A percentile compares a stretch with the other conserved stretches of the same genome.
These are phyloP conservation scores for Juglanconis sp. DNA, from an alignment of 2,329 filamentous ascomycete genomes.

Conservation along the genomic window DNA sequence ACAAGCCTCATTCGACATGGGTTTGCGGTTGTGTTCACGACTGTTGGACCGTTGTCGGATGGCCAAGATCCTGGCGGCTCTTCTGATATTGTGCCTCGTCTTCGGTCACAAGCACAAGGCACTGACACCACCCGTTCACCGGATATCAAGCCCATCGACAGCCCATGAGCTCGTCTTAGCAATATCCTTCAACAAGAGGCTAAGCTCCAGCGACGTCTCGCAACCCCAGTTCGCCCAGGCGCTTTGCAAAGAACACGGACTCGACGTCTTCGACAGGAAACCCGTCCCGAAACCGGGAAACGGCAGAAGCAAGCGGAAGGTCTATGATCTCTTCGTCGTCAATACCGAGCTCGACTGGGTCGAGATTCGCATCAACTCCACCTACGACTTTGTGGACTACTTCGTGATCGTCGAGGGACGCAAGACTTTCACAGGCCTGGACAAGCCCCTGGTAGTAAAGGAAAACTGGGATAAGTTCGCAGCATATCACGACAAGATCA, in stretches of 20 bases:
- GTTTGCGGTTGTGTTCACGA: neutral
- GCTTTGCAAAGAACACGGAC: constrained; percentile 36
- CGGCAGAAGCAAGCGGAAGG: constrained; percentile 37
- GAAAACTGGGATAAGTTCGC: constrained; percentile 51
- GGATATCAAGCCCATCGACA: neutral
- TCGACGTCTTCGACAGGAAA: constrained; percentile 30
- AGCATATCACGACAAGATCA: constrained; percentile 54
- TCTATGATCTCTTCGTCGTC: constrained; percentile 62
- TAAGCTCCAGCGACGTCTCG: neutral
- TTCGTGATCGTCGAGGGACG: constrained; percentile 61
- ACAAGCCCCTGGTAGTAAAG: constrained; percentile 52
- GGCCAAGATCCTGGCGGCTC: neutral
- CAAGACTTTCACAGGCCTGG: constrained; percentile 54
- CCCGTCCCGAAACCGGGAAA: neutral
- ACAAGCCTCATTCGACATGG: neutral
- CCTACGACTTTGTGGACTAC: constrained; percentile 59
- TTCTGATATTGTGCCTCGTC: neutral
- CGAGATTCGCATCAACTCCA: constrained; percentile 59
- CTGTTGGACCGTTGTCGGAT: neutral
- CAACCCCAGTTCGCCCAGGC: constrained; percentile 9
- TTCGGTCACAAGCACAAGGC: neutral
- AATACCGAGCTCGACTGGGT: constrained; percentile 64
- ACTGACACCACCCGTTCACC: neutral
- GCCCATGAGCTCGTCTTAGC: neutral
- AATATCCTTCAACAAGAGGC: neutral